Conservation (phyloP, 2,329 filamentous ascomycete species). For the Colletotrichum cuscutae region DNA sequence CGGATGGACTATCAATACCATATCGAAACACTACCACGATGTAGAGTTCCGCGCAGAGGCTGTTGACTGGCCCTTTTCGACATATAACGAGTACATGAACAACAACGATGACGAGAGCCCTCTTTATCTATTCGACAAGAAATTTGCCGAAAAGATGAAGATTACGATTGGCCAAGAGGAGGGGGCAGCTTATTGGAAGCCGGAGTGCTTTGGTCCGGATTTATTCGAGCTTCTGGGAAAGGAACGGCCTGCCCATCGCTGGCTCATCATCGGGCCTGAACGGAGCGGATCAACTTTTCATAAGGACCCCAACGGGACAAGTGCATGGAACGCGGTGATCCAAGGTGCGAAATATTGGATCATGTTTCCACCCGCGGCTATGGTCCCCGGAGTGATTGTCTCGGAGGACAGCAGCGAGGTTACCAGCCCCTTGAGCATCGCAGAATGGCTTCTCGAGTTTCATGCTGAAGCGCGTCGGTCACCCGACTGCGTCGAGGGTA, state of each 20-base stretch:
- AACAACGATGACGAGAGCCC: slow-evolving; percentile 87
- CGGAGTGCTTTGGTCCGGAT: slow-evolving; percentile 87
- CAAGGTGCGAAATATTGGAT: slow-evolving; percentile 97
- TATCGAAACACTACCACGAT: slow-evolving; percentile 72
- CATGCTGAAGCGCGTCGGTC: slow-evolving; percentile 82
- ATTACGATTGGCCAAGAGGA: slow-evolving; percentile 68
- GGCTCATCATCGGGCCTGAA: slow-evolving; percentile 90
- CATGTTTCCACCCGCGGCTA: slow-evolving; percentile 86
- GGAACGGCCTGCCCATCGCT: slow-evolving; percentile 87
- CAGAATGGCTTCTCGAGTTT: slow-evolving; percentile 95
- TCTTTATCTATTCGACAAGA: slow-evolving; percentile 89
- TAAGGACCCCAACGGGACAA: slow-evolving; percentile 79
- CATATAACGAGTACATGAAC: slow-evolving; percentile 84
- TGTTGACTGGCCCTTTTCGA: slow-evolving; percentile 89
- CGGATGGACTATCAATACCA: slow-evolving; percentile 76
- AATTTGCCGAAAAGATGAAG: slow-evolving; percentile 87
- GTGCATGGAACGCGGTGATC: slow-evolving; percentile 94
- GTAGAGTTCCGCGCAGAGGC: slow-evolving; percentile 88
- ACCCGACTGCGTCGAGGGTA: slow-evolving; percentile 84
- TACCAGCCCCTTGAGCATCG: slow-evolving; percentile 91
- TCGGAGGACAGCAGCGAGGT: slow-evolving; percentile 92
- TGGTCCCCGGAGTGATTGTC: slow-evolving; percentile 90
- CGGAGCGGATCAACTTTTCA: slow-evolving; percentile 95
- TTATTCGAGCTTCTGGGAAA: slow-evolving; percentile 82
- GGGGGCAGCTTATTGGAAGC: slow-evolving; percentile 76